Evolutionary conservation across 2,329 filamentous ascomycete genomes (phyloP).

Genomic region (Elsinoe arachidis): DNA sequence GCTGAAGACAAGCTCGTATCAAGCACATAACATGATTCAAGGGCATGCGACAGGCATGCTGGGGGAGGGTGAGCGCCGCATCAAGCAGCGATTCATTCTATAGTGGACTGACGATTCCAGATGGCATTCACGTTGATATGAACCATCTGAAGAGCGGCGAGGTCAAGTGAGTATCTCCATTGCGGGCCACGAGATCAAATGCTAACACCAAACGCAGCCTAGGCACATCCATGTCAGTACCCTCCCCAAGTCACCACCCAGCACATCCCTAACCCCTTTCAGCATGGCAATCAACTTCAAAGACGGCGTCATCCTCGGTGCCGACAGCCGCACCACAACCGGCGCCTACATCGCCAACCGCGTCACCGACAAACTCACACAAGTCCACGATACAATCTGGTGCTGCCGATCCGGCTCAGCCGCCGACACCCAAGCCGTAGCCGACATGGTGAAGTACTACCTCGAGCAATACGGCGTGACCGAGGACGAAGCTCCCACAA

Average conservation of each 20-base stretch:
- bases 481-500: slow-evolving; percentile 84
- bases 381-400: slow-evolving; percentile 98
- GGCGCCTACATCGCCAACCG: slow-evolving; percentile 98
- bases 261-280: slow-evolving; percentile 23
- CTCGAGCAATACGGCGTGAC: slow-evolving; percentile 84
- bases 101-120: slow-evolving; percentile 40
- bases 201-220: slow-evolving; percentile 50
- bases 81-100: background rate
- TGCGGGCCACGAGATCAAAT: background rate
- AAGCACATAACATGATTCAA: slow-evolving; percentile 20
- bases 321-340: slow-evolving; percentile 94
- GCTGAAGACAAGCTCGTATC: background rate
- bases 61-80: slow-evolving; percentile 29
- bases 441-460: slow-evolving; percentile 96
- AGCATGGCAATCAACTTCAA: slow-evolving; percentile 99
- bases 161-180: slow-evolving; percentile 70
- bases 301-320: slow-evolving; percentile 94
- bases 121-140: slow-evolving; percentile 99
- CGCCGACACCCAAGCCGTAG: slow-evolving; percentile 94
- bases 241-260: slow-evolving; percentile 18
- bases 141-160: slow-evolving; percentile 96
- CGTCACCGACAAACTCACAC: slow-evolving; percentile 98
- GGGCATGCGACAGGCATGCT: slow-evolving; percentile 33
- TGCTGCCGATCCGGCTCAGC: slow-evolving; percentile 97
- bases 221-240: slow-evolving; percentile 86